Percentiles rank a stretch among this genome's conserved stretches.
Evolutionary conservation across 371 early-diverging fungal genomes (phyloP).

Genomic region (Lichtheimia ornata): DNA sequence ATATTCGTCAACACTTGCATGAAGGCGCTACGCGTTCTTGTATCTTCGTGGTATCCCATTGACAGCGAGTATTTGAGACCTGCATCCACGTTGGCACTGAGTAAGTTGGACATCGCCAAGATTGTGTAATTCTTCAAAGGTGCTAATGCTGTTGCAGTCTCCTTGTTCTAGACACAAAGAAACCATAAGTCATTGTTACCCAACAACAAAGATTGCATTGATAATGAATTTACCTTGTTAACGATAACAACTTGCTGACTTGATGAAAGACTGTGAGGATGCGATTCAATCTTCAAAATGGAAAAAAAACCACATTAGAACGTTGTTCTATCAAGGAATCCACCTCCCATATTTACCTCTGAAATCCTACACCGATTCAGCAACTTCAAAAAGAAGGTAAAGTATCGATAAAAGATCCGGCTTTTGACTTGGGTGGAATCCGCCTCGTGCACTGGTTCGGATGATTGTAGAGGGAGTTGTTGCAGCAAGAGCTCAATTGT

Average conservation of each 20-base stretch:
- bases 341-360: conserved; percentile 24
- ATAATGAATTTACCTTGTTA: conserved; percentile 11
- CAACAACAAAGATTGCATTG: background rate
- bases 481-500: conserved; percentile 78
- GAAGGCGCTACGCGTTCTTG: conserved; percentile 83
- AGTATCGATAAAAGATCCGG: conserved; percentile 82
- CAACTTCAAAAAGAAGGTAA: conserved; percentile 86
- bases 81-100: conserved; percentile 89
- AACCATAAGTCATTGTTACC: conserved; percentile 10
- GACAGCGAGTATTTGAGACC: conserved; percentile 84
- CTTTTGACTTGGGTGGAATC: conserved; percentile 72
- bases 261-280: background rate
- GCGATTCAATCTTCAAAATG: background rate
- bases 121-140: conserved; percentile 81
- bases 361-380: conserved; percentile 80
- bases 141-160: conserved; percentile 37
- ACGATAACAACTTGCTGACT: conserved; percentile 12
- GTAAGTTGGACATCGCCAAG: conserved; percentile 81
- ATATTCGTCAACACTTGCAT: conserved; percentile 90
- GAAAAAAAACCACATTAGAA: background rate
- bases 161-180: conserved; percentile 3
- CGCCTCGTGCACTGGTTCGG: conserved; percentile 64
- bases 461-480: conserved; percentile 81
- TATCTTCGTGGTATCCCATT: conserved; percentile 91
- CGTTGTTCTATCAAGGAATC: background rate